These are phyloP conservation scores for Aspergillus sp. DNA, from an alignment of 2,329 filamentous ascomycete genomes.

Conservation along the genomic window DNA sequence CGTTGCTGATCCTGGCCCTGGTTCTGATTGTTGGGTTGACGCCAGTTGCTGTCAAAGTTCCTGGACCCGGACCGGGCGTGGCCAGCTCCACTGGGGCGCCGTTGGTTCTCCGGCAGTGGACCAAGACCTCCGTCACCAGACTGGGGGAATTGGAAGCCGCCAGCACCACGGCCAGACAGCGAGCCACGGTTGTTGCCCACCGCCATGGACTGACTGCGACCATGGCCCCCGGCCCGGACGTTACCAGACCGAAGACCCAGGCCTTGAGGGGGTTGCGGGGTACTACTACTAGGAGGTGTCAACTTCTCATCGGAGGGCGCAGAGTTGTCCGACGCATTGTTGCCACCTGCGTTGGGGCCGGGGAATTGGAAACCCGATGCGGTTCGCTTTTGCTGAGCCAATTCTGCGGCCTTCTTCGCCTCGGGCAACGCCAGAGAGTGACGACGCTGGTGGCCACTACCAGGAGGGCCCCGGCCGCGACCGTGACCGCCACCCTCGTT, in stretches of 20 bases:
- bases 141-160: conserved; percentile 63
- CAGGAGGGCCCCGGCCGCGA: conserved; percentile 62
- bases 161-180: conserved; percentile 55
- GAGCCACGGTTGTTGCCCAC: conserved; percentile 59
- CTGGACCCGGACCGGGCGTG: conserved; percentile 77
- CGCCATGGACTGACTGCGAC: conserved; percentile 42
- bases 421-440: conserved; percentile 92
- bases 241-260: conserved; percentile 66
- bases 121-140: conserved; percentile 42
- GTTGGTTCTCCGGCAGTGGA: conserved; percentile 57
- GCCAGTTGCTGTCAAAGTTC: conserved; percentile 98
- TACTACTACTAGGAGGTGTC: conserved; percentile 10
- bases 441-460: conserved; percentile 76
- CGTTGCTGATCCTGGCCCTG: conserved; percentile 41
- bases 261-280: conserved; percentile 49
- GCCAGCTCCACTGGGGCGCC: conserved; percentile 62
- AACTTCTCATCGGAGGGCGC: conserved; percentile 45
- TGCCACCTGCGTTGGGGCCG: conserved; percentile 55
- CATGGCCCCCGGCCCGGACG: conserved; percentile 70
- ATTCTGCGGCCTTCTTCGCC: conserved; percentile 92
- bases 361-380: conserved; percentile 94
- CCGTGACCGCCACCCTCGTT: conserved; percentile 62
- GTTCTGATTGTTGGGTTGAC: conserved; percentile 59
- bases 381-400: conserved; percentile 93
- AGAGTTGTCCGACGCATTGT: conserved; percentile 43